A percentile compares a stretch with the other conserved stretches of the same genome.
phyloP scores from a whole-genome alignment of 2,329 filamentous ascomycete species.

The Fusarium duplospermum region DNA sequence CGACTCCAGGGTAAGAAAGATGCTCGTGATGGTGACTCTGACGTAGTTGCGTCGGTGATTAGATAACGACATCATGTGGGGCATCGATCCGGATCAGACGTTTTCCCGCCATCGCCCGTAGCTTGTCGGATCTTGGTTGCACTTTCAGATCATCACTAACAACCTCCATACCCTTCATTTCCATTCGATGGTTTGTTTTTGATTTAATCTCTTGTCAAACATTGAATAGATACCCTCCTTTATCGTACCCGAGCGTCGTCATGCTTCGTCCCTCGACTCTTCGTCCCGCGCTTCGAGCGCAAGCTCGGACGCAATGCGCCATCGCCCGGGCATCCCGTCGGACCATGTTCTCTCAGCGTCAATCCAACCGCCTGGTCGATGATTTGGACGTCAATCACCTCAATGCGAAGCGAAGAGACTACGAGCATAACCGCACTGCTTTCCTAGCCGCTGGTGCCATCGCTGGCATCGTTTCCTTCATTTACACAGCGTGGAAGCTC shows the following conservation, averaged over 20 bases:
- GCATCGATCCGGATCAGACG: conserved; percentile 11
- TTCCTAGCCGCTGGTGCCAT: conserved; percentile 64
- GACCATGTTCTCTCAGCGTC: conserved; percentile 46
- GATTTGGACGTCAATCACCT: conserved; percentile 63
- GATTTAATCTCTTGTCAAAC: background rate
- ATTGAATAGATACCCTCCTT: conserved; percentile 2
- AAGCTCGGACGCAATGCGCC: conserved; percentile 39
- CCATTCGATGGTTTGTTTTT: conserved; percentile 13
- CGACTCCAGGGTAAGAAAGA: conserved; percentile 26
- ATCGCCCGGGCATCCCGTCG: conserved; percentile 38
- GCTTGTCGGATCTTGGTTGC: conserved; percentile 1
- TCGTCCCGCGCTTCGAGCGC: conserved; percentile 45
- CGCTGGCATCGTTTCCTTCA: conserved; percentile 61
- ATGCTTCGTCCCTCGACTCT: conserved; percentile 49
- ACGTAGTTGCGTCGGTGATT: conserved; percentile 19
- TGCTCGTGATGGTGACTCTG: conserved; percentile 30
- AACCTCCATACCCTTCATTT: background rate
- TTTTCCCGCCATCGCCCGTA: conserved; percentile 35
- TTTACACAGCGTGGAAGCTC: conserved; percentile 65
- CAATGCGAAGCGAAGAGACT: conserved; percentile 58
- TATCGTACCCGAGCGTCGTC: conserved; percentile 11
- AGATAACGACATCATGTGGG: conserved; percentile 21
- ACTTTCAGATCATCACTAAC: conserved; percentile 16
- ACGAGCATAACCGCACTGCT: conserved; percentile 62
- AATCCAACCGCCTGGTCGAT: conserved; percentile 55